Conservation (phyloP, 2,329 filamentous ascomycete genomes). For the Colletotrichum gigasporum region DNA sequence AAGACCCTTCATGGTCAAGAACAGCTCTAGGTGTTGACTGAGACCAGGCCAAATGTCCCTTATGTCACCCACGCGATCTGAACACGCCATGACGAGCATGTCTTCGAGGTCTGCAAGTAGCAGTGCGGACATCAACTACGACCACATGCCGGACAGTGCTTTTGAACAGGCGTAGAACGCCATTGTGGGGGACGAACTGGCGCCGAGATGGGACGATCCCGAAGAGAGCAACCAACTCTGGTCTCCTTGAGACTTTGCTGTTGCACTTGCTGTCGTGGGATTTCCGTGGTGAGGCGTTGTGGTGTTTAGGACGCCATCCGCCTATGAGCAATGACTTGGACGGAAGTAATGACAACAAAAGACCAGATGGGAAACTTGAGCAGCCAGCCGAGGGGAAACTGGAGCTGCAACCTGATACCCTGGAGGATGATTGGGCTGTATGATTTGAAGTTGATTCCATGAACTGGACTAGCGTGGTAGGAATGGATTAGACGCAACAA, state of each 20-base stretch:
- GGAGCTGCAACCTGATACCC: slow-evolving; percentile 18
- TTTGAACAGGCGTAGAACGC: slow-evolving; percentile 34
- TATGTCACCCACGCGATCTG: slow-evolving; percentile 27
- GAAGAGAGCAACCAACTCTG: neutral
- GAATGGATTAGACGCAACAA: neutral
- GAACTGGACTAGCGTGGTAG: neutral
- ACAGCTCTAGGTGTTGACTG: neutral
- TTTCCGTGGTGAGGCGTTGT: slow-evolving; percentile 7
- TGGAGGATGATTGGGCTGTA: neutral
- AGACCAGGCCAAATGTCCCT: slow-evolving; percentile 18
- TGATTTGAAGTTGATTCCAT: neutral
- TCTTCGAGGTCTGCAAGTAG: slow-evolving; percentile 34
- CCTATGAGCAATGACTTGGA: slow-evolving; percentile 11
- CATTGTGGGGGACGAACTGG: neutral
- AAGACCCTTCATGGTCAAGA: neutral
- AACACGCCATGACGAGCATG: slow-evolving; percentile 13
- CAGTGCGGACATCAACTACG: slow-evolving; percentile 42
- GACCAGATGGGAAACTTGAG: neutral
- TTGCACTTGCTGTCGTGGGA: neutral
- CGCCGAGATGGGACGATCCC: neutral
- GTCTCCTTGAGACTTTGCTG: neutral
- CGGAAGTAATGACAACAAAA: slow-evolving; percentile 9
- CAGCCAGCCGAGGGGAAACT: slow-evolving; percentile 2
- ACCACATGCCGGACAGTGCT: slow-evolving; percentile 48
- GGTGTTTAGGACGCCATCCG: neutral